Base-by-base conservation (phyloP, 139 green algal genomes). In the Coccomyxa sp. region DNA sequence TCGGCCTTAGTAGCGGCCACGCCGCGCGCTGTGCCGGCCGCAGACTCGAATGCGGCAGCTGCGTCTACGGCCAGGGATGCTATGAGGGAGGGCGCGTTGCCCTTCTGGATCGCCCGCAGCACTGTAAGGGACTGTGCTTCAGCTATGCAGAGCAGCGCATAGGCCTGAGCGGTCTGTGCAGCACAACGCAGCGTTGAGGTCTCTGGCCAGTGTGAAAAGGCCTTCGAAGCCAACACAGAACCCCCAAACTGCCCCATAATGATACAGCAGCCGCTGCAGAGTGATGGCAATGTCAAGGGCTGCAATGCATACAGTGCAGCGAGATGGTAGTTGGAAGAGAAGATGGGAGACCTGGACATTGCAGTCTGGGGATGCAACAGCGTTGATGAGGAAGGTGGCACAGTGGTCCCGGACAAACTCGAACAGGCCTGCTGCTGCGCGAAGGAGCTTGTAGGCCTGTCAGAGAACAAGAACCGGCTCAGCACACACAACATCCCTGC, bases 61-160 rank as follows among this genome's bases (percentile, higher is more conserved):
- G 71, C 71, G 71, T 38, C n/a, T 3, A n/a, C 27, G 27, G 71
- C 71, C 71, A 77, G 71, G 27, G 71, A 77, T 16, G 71, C 71
- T 25, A 77, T 77, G 23, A 77, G 71, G 23, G 71, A 28, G 17
- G 87, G 78, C 45, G 77, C 58, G 82, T 91, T 92, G 79, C 89
- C 88, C 84, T 92, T 92, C 27, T 78, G 60, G 4, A 91, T 84
- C 3, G 88, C 89, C 14, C 89, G 79, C 80, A 90, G 75, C 21
- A 90, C 68, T 15, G 89, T 92, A 15, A 92, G 68, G 60, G 77
- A 59, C 84, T 92, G 89, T 0, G 86, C 87, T 21, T 91, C 87
- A 23, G 86, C 87, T 58, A 90, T 75, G 25, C 58, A 71, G 0
- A 77, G 16, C 51, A 58, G 32, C n/a, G 59, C 59, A 27, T 84